These are phyloP conservation scores for Colletotrichum gigasporum DNA, from an alignment of 2,329 filamentous ascomycete genomes.

Conservation along the genomic window DNA sequence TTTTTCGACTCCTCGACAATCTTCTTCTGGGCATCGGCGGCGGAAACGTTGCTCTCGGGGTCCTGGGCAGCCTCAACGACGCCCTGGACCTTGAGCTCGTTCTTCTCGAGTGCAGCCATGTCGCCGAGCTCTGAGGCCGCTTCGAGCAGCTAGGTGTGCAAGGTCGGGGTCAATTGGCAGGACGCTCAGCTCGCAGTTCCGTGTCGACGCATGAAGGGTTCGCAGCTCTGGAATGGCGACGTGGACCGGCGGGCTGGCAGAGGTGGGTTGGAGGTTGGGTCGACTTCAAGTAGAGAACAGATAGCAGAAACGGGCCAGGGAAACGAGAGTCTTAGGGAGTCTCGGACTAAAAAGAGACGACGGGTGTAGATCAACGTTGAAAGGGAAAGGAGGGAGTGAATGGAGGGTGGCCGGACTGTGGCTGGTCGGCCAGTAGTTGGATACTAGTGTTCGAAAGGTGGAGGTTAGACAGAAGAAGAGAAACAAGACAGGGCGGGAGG, in stretches of 20 bases:
- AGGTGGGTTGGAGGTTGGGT: conserved; percentile 1
- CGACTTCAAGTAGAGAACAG: neutral
- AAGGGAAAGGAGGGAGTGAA: conserved; percentile 23
- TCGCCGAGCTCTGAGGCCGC: conserved; percentile 25
- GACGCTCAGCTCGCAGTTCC: conserved; percentile 11
- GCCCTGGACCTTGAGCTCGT: conserved; percentile 83
- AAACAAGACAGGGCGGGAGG: conserved; percentile 32
- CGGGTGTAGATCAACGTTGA: conserved; percentile 1
- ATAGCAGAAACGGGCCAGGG: conserved; percentile 1
- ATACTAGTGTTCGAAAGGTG: conserved; percentile 35
- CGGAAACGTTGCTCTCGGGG: conserved; percentile 72
- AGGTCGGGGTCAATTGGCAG: conserved; percentile 26
- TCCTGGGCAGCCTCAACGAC: conserved; percentile 80
- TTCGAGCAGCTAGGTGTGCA: conserved; percentile 15
- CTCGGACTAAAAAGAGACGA: conserved; percentile 26
- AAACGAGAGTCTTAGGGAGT: conserved; percentile 25
- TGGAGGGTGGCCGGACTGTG: conserved; percentile 25
- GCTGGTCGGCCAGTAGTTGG: conserved; percentile 28
- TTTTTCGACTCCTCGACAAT: conserved; percentile 82
- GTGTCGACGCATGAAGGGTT: conserved; percentile 27
- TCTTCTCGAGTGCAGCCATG: conserved; percentile 43
- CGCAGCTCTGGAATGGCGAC: neutral
- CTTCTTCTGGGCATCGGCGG: conserved; percentile 76
- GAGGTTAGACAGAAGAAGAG: conserved; percentile 13
- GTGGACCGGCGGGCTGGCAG: neutral